Evolutionary conservation across 2,329 filamentous ascomycete species (phyloP).

Genomic region (Lojkania enalia): DNA sequence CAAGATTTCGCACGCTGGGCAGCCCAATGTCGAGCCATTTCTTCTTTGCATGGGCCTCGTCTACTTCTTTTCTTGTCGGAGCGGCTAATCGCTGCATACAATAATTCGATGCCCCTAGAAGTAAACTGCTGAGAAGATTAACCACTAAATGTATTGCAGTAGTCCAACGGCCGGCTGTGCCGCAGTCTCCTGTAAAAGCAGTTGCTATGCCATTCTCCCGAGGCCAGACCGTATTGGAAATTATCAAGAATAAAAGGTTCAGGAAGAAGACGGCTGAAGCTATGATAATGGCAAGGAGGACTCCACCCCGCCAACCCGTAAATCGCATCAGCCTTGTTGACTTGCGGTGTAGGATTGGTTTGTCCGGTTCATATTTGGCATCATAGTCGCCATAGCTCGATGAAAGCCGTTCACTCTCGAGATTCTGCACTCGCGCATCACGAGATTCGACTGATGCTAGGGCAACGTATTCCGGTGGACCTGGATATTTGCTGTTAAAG

Average conservation of each 20-base stretch:
- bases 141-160: slow-evolving; percentile 50
- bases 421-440: no score
- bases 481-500: no score
- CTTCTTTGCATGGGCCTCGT: slow-evolving; percentile 50
- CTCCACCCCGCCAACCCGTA: slow-evolving; percentile 15
- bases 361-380: neutral
- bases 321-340: slow-evolving; percentile 5
- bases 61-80: slow-evolving; percentile 55
- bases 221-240: slow-evolving; percentile 9
- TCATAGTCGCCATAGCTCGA: slow-evolving; percentile 6
- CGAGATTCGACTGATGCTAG: no score
- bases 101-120: slow-evolving; percentile 55
- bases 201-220: slow-evolving; percentile 11
- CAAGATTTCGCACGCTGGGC: slow-evolving; percentile 23
- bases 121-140: slow-evolving; percentile 51
- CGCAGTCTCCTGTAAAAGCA: slow-evolving; percentile 8
- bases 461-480: no score
- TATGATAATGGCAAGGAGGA: slow-evolving; percentile 4
- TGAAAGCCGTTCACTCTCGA: slow-evolving; percentile 4
- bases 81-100: slow-evolving; percentile 57
- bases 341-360: neutral
- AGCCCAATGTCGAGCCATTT: slow-evolving; percentile 44
- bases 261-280: slow-evolving; percentile 10
- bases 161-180: neutral
- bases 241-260: slow-evolving; percentile 14